Base-by-base conservation (phyloP, 192 early-diverging fungal species). In the Umbelopsis ramanniana region DNA sequence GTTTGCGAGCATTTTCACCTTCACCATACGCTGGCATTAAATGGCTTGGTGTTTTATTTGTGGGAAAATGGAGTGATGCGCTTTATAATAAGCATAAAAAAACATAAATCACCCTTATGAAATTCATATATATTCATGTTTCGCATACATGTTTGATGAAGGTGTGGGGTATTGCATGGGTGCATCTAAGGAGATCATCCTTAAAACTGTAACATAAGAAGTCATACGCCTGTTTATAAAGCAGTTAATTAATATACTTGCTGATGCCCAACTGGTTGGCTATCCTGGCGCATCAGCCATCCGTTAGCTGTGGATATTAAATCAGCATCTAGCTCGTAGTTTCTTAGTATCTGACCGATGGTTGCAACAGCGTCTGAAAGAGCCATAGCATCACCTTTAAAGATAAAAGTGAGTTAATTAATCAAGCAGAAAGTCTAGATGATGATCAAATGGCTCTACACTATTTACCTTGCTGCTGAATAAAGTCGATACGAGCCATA, bases 271-370 rank as follows among this genome's bases (percentile, higher is more conserved):
- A 19, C 19, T 37, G 4, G 15, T 12, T 63, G 57, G 2, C 15
- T 2, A 19, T 63, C 57, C 19, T 63, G 57, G 6, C 29, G 33
- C 57, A 63, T 63, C 7, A 63, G 57, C 74, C 74, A 75, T 14
- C 74, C 74, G 26, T 75, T 69, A 9, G 67, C 74, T 60, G 74
- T 69, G 19, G 55, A 57, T 6, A 75, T 68, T 19, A 69, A 33
- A 22, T 75, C 68, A n/a, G 74, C 74, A 50, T 75, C 74, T 38
- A 70, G 47, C 52, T 75, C 74, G 70, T 75, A 70, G 22, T 69
- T 57, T 23, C 57, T 55, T 24, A 75, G 26, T 47, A 69, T 70
- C 37, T 70, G 35, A 6, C 70, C 68, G 9, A 75, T 46, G 7
- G 63, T 70, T 24, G 63, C 50, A 38, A 75, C 69, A 11, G 74